Base-by-base conservation (phyloP, 768 basidiomycete species). In the Boletus rex-veris region DNA sequence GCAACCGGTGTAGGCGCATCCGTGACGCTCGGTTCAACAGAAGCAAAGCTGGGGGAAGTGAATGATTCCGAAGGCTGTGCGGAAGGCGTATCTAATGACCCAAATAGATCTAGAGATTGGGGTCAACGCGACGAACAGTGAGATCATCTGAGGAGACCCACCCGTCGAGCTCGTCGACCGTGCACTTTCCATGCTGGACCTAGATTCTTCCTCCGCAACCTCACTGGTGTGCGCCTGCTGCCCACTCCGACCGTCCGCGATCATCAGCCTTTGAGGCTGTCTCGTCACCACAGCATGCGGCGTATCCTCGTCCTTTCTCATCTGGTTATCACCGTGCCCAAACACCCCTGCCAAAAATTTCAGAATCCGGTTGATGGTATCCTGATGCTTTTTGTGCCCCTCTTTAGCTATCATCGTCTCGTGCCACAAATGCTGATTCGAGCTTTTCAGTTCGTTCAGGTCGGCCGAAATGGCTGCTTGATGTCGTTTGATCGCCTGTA, bases 331-430 rank as follows among this genome's bases (percentile, higher is more conserved):
- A 0, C 66, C 61, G 50, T 78, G 80, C 12, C 88, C 88, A 73
- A 98, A 98, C 3, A 98, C 88, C 12, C 92, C 86, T 10, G 95
- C 95, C 51, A 99, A 73, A 72, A 99, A 98, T 55, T 92, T 89
- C 58, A 99, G 80, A 56, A 99, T 98, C 51, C 91, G 77, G 64
- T 97, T 93, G 67, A 98, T 93, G 19, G 93, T 97, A 68, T 98
- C 94, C 65, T 97, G 89, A 59, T 98, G 94, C 65, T 91, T 94
- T 67, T 92, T 86, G 64, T 96, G 86, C 52, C 84, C 80, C 59
- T 86, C 83, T 15, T 93, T 77, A 2, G 91, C 82, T 31, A 81
- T 74, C 59, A 92, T 71, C 2, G 92, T 86, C 65, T 98, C 94
- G 66, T 92, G 84, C 96, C 96, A 99, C n/a, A 98, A 72, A 19